Base-by-base conservation (phyloP, 2,329 filamentous ascomycete species). In the Dactylellina cionopaga region DNA sequence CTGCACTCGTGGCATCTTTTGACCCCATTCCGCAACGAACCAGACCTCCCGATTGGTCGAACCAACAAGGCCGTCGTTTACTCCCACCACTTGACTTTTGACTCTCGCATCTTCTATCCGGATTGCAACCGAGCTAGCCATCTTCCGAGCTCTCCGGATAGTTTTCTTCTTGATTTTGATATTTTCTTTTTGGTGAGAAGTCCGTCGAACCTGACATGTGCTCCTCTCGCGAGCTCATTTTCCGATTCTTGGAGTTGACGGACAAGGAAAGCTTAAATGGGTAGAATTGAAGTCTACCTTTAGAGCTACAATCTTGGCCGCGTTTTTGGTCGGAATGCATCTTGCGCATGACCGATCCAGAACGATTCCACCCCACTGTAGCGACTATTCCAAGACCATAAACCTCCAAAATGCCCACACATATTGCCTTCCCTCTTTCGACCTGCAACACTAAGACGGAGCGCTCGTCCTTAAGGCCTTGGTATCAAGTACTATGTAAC, bases 211-310 rank as follows among this genome's bases (percentile, higher is more conserved):
- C 35, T 62, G 44, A 64, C 58, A 71, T 64, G 51, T 71, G 66
- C 51, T 51, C 65, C 31, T 35, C 47, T 43, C 33, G 29, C 41
- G 58, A 58, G 58, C 66, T 63, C 66, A 37, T 62, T 70, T 31
- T 46, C n/a, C 39, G 55, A 43, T 22, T 41, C 37, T 69, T 60
- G 37, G 46, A 37, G 17, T 41, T 5, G 11, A 7, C 24, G 15
- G 64, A 64, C 66, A 71, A 71, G 66, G 58, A 71, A 71, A 71
- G 66, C 66, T 71, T 71, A 71, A 71, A 71, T 62, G 22, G 31
- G 54, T 46, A 52, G 25, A 47, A 55, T 37, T 63, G 31, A 29
- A 31, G 43, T 24, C 5, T 37, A 13, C 17, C 3, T 37, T 19
- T 3, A n/a, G 22, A 60, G 24, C 55, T 49, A 25, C 19, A 19